Percentiles rank a stretch among this genome's conserved stretches.
Evolutionary conservation across 352 stramenopile species (phyloP).

Genomic region (Heterotrichella gracilis): DNA sequence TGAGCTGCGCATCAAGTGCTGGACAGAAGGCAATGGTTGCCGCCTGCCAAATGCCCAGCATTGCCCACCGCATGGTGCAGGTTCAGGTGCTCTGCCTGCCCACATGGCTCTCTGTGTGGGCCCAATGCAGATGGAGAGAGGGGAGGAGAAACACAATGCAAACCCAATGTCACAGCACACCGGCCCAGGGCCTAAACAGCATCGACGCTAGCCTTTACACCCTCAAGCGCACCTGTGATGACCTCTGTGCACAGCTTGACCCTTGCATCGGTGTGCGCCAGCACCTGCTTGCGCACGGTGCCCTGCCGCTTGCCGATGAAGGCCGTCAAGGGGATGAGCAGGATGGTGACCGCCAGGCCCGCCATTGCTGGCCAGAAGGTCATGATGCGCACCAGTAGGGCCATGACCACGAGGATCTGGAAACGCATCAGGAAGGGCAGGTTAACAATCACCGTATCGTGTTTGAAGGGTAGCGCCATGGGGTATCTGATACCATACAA

Average conservation of each 20-base stretch:
- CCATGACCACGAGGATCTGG: conserved; percentile 20
- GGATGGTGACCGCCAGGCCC: conserved; percentile 47
- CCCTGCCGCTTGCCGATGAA: conserved; percentile 47
- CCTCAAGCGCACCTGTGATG: conserved; percentile 52
- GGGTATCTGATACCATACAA: no score
- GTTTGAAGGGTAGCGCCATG: no score
- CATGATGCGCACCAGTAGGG: conserved; percentile 33
- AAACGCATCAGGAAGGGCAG: conserved; percentile 15
- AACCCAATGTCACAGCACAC: no score
- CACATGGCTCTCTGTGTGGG: no score
- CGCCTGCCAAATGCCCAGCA: no score
- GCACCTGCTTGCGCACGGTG: conserved; percentile 39
- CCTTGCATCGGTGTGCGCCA: conserved; percentile 46
- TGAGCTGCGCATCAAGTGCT: no score
- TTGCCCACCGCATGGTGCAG: no score
- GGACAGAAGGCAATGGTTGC: no score
- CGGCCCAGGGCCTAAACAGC: no score
- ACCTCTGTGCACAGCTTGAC: conserved; percentile 62
- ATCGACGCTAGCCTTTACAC: conserved; percentile 78
- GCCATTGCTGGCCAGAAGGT: conserved; percentile 46
- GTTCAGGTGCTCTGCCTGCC: no score
- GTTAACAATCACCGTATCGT: conserved; percentile 15
- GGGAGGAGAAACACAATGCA: no score
- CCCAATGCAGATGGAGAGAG: no score
- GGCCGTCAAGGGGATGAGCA: conserved; percentile 54